Base-by-base conservation (phyloP, 2,329 filamentous ascomycete genomes). In the Hypoxylon sp. region DNA sequence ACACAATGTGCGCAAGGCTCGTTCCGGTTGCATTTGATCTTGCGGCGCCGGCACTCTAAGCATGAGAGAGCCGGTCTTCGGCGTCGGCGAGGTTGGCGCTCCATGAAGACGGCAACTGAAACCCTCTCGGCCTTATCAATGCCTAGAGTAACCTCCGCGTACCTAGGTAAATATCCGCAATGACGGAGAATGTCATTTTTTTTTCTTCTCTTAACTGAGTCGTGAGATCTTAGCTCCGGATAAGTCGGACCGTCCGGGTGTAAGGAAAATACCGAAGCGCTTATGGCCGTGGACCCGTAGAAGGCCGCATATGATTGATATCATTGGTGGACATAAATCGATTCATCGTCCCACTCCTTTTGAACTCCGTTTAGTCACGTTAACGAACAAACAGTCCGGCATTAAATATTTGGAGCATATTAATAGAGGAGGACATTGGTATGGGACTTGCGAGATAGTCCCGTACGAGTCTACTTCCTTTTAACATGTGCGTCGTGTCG, bases 1-100 rank as follows among this genome's bases (percentile, higher is more conserved):
- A 75, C 72, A 68, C 80, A 83, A 65, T 79, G 79, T 13, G 69
- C 61, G 65, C 82, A 84, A 3, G 82, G 82, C 17, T 77, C 72
- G n/a, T 75, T 78, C 1, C 81, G 75, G 64, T 84, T 80, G 64
- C 82, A 84, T 57, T 82, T 82, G 73, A 84, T 79, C 71, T 84
- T 84, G 38, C 82, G 79, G 17, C 80, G 79, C 17, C 82, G 77
- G 71, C 82, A 84, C 65, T 80, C 77, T 14, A 80, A 67, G 63
- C 82, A 84, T 0, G 82, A 83, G 25, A 82, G 67, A 3, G 81
- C 80, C 6, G 77, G 76, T 38, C 79, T 71, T 41, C 79, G 72
- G 5, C 79, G 78, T 14, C 75, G 76, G 17, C 72, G 76, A 63
- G 60, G 38, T 61, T 55, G 68, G 56, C 67, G 64, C 48, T 75